Percentiles rank a stretch among this genome's conserved stretches.
Evolutionary conservation across 176 grass and related monocot genomes (phyloP).

Genomic region (Zizania latifolia): DNA sequence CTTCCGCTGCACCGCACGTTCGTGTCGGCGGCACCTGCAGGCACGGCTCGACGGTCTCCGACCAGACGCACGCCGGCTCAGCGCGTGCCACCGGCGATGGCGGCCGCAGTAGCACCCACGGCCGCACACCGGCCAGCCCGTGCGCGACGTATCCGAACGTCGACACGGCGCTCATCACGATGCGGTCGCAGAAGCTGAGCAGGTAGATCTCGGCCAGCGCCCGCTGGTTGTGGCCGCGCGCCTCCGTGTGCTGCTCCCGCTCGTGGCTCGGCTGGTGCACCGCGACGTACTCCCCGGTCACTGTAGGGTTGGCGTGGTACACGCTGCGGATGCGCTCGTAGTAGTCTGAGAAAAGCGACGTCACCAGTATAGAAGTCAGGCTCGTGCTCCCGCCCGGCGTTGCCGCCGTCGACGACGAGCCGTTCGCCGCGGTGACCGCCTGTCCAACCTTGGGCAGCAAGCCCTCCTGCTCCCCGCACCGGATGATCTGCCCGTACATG

Average conservation of each 20-base stretch:
- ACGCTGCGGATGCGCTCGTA: slow-evolving; percentile 49
- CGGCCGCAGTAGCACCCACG: slow-evolving; percentile 40
- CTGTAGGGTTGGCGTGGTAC: slow-evolving; percentile 45
- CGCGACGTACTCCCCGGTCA: slow-evolving; percentile 33
- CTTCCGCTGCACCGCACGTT: slow-evolving; percentile 23
- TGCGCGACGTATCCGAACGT: slow-evolving; percentile 66
- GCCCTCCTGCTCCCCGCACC: slow-evolving; percentile 39
- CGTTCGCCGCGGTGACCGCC: neutral
- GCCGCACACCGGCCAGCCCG: slow-evolving; percentile 33
- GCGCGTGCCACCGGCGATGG: neutral
- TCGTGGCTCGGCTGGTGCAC: slow-evolving; percentile 69
- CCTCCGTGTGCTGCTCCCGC: slow-evolving; percentile 40
- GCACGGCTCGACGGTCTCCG: slow-evolving; percentile 40
- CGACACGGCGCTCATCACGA: slow-evolving; percentile 43
- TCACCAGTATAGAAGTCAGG: slow-evolving; percentile 45
- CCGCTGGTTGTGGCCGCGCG: slow-evolving; percentile 41
- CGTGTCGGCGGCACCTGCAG: slow-evolving; percentile 40
- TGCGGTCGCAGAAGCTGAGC: slow-evolving; percentile 49
- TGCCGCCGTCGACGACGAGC: neutral
- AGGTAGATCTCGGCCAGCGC: slow-evolving; percentile 58
- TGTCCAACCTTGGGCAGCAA: slow-evolving; percentile 33
- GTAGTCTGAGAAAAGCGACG: slow-evolving; percentile 48
- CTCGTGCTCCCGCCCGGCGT: neutral
- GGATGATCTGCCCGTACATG: slow-evolving; percentile 44
- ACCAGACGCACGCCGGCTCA: slow-evolving; percentile 21